Base-by-base conservation (phyloP, 352 stramenopile genomes). In the Thraustotheca clavata region DNA sequence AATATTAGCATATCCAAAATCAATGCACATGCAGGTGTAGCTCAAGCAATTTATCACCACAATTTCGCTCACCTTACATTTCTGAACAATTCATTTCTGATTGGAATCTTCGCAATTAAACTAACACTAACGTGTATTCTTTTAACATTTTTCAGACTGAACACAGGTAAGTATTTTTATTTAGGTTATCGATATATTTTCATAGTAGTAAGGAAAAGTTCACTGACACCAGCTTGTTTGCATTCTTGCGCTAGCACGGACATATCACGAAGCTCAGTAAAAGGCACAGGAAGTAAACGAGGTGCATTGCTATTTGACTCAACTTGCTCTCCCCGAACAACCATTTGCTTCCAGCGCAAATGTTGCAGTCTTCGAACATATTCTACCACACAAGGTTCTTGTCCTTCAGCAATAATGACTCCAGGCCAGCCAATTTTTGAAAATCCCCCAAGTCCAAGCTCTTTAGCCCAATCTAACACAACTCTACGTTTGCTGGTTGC, bases 371-470 rank as follows among this genome's bases (percentile, higher is more conserved):
- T 69, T 6, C 78, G 73, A 18, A 93, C 79, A 62, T 90, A 93
- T 69, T 89, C 80, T 31, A 87, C 71, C 4, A 72, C 77, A 26
- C 76, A 67, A 4, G 12, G 16, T 43, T 91, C 81, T 11, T 60
- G 40, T 22, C 83, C 83, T 54, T 93, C 83, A 54, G 87, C 76
- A 39, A 93, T 63, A 5, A 93, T 80, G 34, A 93, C 71, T 27
- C 82, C 83, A 20, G 83, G 83, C 83, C 83, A 93, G 0, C 83
- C 83, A 48, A 93, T 89, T 67, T 93, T 93, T 67, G 76, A 86
- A 27, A 84, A 87, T 7, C 80, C 83, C 8, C 79, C 69, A 9
- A 93, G 79, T 22, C 71, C 33, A 27, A 91, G 71, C 67, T 93
- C 83, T 0, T 72, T 38, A 4, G 83, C 83, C 79, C 76, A 90